These are phyloP conservation scores for Gyromitra esculenta DNA, from an alignment of 2,329 filamentous ascomycete species.

Conservation along the genomic window DNA sequence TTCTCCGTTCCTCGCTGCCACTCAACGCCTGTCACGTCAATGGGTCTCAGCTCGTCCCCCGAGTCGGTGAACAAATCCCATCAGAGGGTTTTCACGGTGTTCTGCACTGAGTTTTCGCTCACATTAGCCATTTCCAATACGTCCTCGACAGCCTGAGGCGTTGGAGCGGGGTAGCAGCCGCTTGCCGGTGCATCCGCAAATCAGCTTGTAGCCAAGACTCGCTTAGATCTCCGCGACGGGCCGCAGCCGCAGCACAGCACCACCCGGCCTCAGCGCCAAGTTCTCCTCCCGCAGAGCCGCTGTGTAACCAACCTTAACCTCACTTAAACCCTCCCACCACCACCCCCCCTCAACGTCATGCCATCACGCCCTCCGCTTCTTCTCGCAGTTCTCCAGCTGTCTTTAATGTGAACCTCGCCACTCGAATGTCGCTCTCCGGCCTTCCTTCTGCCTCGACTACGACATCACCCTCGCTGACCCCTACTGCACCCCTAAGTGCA, in stretches of 20 bases:
- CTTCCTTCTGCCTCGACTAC: slow-evolving; percentile 9
- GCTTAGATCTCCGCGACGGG: not conserved
- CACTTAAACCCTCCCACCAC: slow-evolving; percentile 5
- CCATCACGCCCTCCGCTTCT: not conserved
- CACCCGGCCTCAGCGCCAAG: slow-evolving; percentile 11
- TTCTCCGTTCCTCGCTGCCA: no score
- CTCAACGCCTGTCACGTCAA: no score
- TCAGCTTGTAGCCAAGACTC: not conserved
- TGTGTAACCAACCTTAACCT: slow-evolving; percentile 37
- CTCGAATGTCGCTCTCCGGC: slow-evolving; percentile 15
- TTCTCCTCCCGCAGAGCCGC: slow-evolving; percentile 25
- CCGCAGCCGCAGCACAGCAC: not conserved
- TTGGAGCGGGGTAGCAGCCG: no score
- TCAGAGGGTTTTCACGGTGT: no score
- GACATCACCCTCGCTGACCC: not conserved
- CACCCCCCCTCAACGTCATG: not conserved
- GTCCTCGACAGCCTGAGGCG: no score
- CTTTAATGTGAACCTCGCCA: slow-evolving; percentile 35
- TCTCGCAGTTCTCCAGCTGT: not conserved
- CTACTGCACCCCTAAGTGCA: not conserved
- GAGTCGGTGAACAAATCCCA: no score
- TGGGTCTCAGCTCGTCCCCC: no score
- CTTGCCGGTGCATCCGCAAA: not conserved
- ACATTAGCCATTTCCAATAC: no score
- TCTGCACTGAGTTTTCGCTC: no score